phyloP scores from a whole-genome alignment of 1,284 basidiomycete genomes.

The Wolfiporia cocos region DNA sequence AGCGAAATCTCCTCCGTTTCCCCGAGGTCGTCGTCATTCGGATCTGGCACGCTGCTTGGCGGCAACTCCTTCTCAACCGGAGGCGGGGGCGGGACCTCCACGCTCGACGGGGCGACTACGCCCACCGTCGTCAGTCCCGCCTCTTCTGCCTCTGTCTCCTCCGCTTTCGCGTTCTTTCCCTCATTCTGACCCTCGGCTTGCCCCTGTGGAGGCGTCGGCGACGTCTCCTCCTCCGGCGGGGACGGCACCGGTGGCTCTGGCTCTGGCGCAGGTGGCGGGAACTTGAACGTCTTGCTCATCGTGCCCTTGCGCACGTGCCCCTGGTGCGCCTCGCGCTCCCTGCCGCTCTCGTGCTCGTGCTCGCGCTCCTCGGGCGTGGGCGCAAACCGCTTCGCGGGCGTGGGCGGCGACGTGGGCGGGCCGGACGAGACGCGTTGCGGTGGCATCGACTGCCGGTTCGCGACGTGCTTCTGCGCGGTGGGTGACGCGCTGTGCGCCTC shows the following conservation, averaged over 20 bases:
- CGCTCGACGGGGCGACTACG: constrained; percentile 50
- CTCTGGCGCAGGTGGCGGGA: constrained; percentile 44
- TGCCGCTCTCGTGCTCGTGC: constrained; percentile 23
- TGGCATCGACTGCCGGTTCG: constrained; percentile 58
- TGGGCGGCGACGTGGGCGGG: constrained; percentile 25
- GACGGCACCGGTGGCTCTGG: constrained; percentile 10
- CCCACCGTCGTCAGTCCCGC: constrained; percentile 24
- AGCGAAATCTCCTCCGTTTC: constrained; percentile 64
- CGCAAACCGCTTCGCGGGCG: constrained; percentile 29
- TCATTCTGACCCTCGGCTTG: constrained; percentile 16
- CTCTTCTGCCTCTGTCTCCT: constrained; percentile 15
- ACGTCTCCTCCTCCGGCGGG: neutral
- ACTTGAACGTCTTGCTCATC: constrained; percentile 75
- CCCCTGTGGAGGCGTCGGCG: constrained; percentile 15
- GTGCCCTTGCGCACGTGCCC: constrained; percentile 44
- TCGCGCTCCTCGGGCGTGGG: constrained; percentile 49
- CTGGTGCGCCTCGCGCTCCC: constrained; percentile 15
- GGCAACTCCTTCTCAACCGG: constrained; percentile 67
- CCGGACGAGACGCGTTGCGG: constrained; percentile 33
- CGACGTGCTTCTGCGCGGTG: constrained; percentile 22
- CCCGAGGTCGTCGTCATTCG: constrained; percentile 63
- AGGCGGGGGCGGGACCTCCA: constrained; percentile 73
- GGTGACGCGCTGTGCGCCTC: constrained; percentile 33
- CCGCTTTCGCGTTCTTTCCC: constrained; percentile 22
- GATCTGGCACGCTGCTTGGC: constrained; percentile 33